Evolutionary conservation across 768 basidiomycete species (phyloP), one percentile per base, ranked within the genome.

Genomic region (Rhizopogon vesiculosus): DNA sequence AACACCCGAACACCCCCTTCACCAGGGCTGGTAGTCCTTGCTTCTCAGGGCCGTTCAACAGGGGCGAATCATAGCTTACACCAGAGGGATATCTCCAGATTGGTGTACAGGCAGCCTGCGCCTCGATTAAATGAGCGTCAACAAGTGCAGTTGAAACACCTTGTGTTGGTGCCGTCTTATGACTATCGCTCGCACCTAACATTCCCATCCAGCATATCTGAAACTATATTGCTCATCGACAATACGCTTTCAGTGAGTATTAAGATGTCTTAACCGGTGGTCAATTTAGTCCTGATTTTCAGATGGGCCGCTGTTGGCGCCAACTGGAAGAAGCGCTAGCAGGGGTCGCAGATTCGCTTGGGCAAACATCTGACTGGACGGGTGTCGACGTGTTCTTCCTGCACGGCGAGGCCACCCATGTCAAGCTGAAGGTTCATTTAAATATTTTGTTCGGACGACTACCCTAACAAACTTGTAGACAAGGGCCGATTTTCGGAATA

Each of bases 281-380:
- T 35, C 9, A 35, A 35, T 35, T 38, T 13, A 38, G 25, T 13
- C 5, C 12, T 38, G 35, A 13, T 10, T 38, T 38, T 10, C 41
- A 66, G 65, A 66, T 66, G 65, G 57, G 55, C 56, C 16, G 31
- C 31, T 54, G 61, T 0, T 66, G 65, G 65, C 18, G 57, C 13
- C 65, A 66, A 42, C 55, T 66, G 18, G 57, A 61, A 48, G 59
- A 51, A 4, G 59, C 65, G 28, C 57, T 67, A 12, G 3, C 48
- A 9, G 63, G 63, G 5, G 7, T 50, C 4, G 39, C 62, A 8
- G 57, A 62, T 3, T 38, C 40, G 7, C 10, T 67, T 9, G 58
- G 57, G 25, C 60, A 53, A 16, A 12, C 35, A 13, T 48, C 59
- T 19, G 38, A 4, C 46, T 66, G 65, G 65, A 57, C 42, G 2